Evolutionary conservation across 345 rosid genomes (phyloP), one percentile per base, ranked within the genome.

Genomic region (Rhodomyrtus tomentosa): DNA sequence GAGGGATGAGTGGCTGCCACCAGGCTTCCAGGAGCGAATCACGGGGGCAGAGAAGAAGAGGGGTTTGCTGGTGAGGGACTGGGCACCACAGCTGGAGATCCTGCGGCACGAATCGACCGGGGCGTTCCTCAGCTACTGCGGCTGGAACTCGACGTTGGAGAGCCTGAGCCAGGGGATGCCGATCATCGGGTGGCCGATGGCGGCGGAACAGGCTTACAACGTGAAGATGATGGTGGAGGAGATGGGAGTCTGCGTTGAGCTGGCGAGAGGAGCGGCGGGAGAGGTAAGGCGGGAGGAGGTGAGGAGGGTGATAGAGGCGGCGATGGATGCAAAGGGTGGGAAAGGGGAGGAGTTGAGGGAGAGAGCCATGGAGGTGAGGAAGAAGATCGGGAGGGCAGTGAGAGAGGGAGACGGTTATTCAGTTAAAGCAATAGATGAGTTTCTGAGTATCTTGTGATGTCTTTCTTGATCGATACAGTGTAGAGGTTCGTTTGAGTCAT

Each of bases 21-120:
- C 88, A 51, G 90, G 93, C 22, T 93, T 91, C 55, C 86, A 88
- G 84, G 89, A 87, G 18, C 84, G 91, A 72, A 50, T 88, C 11
- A 51, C 6, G 4, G 15, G 12, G 1, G 74, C 7, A 68, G 76
- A 62, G 42, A 84, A 42, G 7, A 84, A 87, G 12, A 84, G 52
- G 59, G 94, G 92, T 1, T 55, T 93, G 84, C 11, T 92, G 86
- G 91, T 92, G 82, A 81, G 74, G 18, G 82, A 87, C 84, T 93
- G 92, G 93, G 95, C 90, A 52, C 91, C 94, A 3, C 94, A 93
- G 79, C 49, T 90, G 89, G 92, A 88, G 80, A 93, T 92, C 7
- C 87, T 92, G 85, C 83, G 86, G 13, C 94, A 92, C 32, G 13
- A 50, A 36, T 90, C 94, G 0, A 92, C 90, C 0, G 90, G 92